Base-by-base conservation (phyloP, 495 filamentous ascomycete species). In the Daldinia concentrica region DNA sequence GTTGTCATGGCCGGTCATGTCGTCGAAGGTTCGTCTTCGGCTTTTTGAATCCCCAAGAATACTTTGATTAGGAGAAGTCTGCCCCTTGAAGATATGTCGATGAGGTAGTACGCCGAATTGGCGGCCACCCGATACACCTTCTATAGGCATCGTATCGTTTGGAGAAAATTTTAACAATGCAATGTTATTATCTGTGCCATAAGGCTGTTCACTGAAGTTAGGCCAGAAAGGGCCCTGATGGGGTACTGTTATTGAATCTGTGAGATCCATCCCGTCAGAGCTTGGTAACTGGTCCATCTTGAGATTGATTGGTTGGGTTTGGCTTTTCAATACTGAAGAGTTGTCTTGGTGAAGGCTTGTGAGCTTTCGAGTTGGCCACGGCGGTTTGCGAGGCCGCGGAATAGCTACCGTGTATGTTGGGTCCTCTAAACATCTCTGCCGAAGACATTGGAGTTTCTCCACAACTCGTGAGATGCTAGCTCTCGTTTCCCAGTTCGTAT, bases 311-410 rank as follows among this genome's bases (percentile, higher is more conserved):
- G 36, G 19, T 37, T 45, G 32, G 15, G 34, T 15, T 27, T 29
- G 4, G 30, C 32, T 34, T 62, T 32, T 54, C 6, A 39, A 51
- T 34, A 24, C 34, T 52, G 22, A 27, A 14, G 57, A 30, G 24
- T 63, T 39, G 51, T 50, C 17, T 58, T 36, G 32, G 43, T 39
- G 27, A 30, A 34, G 14, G 22, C 50, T 61, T 57, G 17, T 32
- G n/a, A 51, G 45, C 45, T 57, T 34, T 66, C 39, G 29, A 14
- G 22, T 32, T 39, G 48, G 36, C 68, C 62, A 58, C 56, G 69
- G 63, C n/a, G 63, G 58, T 30, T 71, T 71, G 14, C 57, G 63
- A 41, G 58, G 63, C 41, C 52, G 55, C 29, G 64, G 64, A 39
- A 59, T 32, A 3, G 64, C 54, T 19, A 60, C 30, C 8, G 64